Evolutionary conservation across 306 rosid species (phyloP).

Genomic region (Sechiopsis laciniata): DNA sequence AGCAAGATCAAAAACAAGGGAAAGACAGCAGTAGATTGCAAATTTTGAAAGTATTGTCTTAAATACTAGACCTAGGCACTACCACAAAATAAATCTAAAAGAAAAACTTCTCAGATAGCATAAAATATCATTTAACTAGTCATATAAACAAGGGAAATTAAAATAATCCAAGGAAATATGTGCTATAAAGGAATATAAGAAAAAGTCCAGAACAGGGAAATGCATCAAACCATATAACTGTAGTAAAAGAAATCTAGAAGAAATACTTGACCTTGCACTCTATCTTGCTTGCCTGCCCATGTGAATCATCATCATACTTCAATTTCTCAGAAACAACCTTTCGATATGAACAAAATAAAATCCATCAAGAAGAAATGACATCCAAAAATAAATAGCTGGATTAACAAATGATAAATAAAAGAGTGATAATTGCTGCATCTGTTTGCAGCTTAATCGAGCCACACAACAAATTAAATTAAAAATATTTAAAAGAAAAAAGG

Average conservation of each 20-base stretch:
- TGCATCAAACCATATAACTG: neutral
- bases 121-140: neutral
- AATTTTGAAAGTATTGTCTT: neutral
- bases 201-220: neutral
- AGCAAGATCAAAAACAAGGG: neutral
- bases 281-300: constrained; percentile 45
- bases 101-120: neutral
- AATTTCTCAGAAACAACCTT: constrained; percentile 53
- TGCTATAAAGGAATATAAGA: neutral
- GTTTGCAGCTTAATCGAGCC: no score
- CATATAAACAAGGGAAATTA: neutral
- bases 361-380: constrained; percentile 26
- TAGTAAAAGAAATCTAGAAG: constrained; percentile 11
- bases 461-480: no score
- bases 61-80: neutral
- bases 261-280: constrained; percentile 81
- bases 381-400: constrained; percentile 20
- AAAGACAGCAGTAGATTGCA: neutral
- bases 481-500: no score
- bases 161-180: neutral
- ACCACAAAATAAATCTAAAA: neutral
- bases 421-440: no score
- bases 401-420: neutral
- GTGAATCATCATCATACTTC: constrained; percentile 48
- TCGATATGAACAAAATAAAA: constrained; percentile 24